Evolutionary conservation across 2,329 filamentous ascomycete genomes (phyloP).

Genomic region (Fusarium veterinarium): DNA sequence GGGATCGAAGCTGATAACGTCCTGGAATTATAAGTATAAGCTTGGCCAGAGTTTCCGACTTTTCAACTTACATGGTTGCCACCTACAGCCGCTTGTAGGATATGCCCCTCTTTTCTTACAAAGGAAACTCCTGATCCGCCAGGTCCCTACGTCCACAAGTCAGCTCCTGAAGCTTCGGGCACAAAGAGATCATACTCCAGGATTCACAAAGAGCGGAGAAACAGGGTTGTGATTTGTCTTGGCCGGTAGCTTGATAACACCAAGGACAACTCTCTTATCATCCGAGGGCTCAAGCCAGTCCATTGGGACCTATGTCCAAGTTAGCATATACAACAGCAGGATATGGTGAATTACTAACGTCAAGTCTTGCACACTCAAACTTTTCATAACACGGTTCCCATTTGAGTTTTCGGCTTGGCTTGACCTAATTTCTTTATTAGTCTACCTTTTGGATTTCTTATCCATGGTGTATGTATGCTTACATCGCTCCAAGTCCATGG

Average conservation of each 20-base stretch:
- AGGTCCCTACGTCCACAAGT: conserved; percentile 52
- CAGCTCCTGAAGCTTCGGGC: neutral
- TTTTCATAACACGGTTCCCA: conserved; percentile 50
- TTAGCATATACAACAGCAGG: neutral
- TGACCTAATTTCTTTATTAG: conserved; percentile 47
- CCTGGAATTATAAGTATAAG: conserved; percentile 41
- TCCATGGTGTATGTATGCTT: conserved; percentile 6
- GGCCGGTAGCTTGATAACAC: conserved; percentile 49
- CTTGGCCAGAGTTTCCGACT: neutral
- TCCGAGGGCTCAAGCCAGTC: conserved; percentile 48
- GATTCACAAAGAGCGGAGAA: conserved; percentile 51
- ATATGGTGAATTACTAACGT: conserved; percentile 38
- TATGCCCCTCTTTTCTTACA: conserved; percentile 46
- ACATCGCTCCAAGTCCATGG: conserved; percentile 46
- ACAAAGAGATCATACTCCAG: conserved; percentile 45
- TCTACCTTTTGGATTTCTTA: neutral
- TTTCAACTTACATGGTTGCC: conserved; percentile 55
- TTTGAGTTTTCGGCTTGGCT: conserved; percentile 43
- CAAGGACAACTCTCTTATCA: conserved; percentile 46
- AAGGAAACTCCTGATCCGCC: conserved; percentile 59
- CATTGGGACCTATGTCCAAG: conserved; percentile 48
- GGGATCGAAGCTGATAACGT: conserved; percentile 64
- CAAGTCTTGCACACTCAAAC: conserved; percentile 50
- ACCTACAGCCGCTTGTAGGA: conserved; percentile 59
- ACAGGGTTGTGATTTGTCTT: conserved; percentile 42